Conservation (phyloP, 73 alveolate genomes). For the Uronychia binucleata region DNA sequence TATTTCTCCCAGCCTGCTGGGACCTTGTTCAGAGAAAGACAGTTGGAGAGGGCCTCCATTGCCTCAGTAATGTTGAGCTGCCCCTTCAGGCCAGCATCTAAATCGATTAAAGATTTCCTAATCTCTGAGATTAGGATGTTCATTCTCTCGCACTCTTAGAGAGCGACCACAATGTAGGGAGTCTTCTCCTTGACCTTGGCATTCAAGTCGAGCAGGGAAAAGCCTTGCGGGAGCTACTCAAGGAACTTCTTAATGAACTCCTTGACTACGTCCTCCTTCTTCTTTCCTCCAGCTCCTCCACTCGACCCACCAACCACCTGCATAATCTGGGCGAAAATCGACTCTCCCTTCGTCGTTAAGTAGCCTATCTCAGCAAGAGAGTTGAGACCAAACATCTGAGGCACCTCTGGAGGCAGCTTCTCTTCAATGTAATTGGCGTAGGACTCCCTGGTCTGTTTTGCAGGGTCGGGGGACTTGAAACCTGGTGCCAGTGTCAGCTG, state of each 20-base stretch:
- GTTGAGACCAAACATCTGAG: conserved; percentile 97
- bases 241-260: conserved; percentile 83
- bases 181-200: conserved; percentile 83
- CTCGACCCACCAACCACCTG: conserved; percentile 91
- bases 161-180: conserved; percentile 96
- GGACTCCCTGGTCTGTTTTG: conserved; percentile 93
- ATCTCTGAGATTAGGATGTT: conserved; percentile 91
- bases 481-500: conserved; percentile 93
- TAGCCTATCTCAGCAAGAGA: conserved; percentile 93
- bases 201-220: conserved; percentile 75
- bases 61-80: conserved; percentile 99
- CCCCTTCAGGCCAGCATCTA: conserved; percentile 99
- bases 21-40: conserved; percentile 89
- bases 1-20: conserved; percentile 97
- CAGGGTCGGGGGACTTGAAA: conserved; percentile 99
- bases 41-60: conserved; percentile 92
- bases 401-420: conserved; percentile 96
- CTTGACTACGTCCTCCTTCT: conserved; percentile 85
- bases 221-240: conserved; percentile 85
- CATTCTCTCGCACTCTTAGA: conserved; percentile 99
- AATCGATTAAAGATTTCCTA: conserved; percentile 94
- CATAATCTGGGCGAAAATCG: conserved; percentile 72
- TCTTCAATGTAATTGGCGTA: conserved; percentile 94
- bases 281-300: conserved; percentile 76
- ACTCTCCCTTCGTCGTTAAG: conserved; percentile 87